Evolutionary conservation across 768 basidiomycete species (phyloP).

Genomic region (Auriscalpium vulgare): DNA sequence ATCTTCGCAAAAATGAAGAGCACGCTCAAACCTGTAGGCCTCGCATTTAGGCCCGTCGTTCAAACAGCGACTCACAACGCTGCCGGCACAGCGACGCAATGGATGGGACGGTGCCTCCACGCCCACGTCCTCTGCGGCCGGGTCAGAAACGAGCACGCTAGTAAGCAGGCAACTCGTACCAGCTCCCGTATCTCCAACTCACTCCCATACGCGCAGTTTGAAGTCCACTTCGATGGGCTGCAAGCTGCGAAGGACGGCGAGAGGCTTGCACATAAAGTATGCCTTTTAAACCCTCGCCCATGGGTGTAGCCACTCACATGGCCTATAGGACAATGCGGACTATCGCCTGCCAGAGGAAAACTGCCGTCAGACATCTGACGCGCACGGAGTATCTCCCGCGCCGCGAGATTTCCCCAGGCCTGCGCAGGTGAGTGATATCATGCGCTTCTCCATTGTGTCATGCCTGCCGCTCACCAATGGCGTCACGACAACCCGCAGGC

Average conservation of each 20-base stretch:
- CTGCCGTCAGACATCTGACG: not conserved
- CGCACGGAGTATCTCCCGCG: not conserved
- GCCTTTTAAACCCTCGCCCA: not conserved
- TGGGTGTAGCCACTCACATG: not conserved
- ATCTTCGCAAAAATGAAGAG: not conserved
- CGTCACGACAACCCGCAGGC: not conserved
- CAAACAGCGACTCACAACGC: too few relatives aligned
- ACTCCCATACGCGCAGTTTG: constrained; percentile 8
- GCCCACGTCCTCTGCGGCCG: constrained; percentile 11
- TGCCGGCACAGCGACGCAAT: not conserved
- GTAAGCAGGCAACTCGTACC: constrained; percentile 9
- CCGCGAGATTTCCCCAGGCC: not conserved
- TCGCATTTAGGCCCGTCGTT: not conserved
- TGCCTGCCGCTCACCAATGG: not conserved
- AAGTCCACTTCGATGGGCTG: constrained; percentile 15
- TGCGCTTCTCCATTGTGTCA: not conserved
- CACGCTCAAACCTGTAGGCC: not conserved
- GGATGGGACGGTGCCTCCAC: constrained; percentile 1
- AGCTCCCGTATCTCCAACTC: not conserved
- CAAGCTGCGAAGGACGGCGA: not conserved
- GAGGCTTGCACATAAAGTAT: not conserved
- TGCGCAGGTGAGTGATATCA: not conserved
- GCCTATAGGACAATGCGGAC: not conserved
- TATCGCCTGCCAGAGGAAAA: not conserved
- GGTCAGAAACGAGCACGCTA: constrained; percentile 25